A percentile compares a stretch with the other conserved stretches of the same genome.
These are phyloP conservation scores for Annona squamosa DNA, from an alignment of 164 flowering plant species.

Conservation along the genomic window DNA sequence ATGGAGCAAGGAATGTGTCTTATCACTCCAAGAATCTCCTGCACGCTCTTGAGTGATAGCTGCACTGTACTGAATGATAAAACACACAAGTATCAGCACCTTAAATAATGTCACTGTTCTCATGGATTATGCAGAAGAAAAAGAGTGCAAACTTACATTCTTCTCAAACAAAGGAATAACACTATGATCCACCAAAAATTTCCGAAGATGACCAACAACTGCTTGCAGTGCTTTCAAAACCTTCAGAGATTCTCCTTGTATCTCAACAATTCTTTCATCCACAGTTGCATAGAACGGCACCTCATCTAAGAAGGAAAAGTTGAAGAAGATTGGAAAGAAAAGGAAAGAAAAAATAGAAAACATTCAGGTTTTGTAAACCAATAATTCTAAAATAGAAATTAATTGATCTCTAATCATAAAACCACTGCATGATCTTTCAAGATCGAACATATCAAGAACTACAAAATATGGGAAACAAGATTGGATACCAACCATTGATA, in stretches of 20 bases:
- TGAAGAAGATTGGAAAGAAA: neutral
- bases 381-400: too few species aligned
- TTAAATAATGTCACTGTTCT: neutral
- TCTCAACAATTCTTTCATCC: slow-evolving; percentile 81
- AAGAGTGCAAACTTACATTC: slow-evolving; percentile 39
- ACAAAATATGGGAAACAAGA: too few species aligned
- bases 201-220: slow-evolving; percentile 75
- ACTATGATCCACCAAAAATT: slow-evolving; percentile 86
- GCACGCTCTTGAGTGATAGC: slow-evolving; percentile 48
- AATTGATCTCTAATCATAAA: too few species aligned
- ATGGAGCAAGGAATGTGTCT: slow-evolving; percentile 25
- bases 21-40: slow-evolving; percentile 46
- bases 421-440: too few species aligned
- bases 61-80: slow-evolving; percentile 40
- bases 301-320: slow-evolving; percentile 40
- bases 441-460: too few species aligned
- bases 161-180: slow-evolving; percentile 85
- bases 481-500: too few species aligned
- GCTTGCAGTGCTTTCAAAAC: slow-evolving; percentile 81
- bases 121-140: neutral
- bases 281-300: slow-evolving; percentile 54
- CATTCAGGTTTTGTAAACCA: neutral
- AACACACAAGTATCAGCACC: slow-evolving; percentile 5
- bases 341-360: neutral
- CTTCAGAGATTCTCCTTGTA: slow-evolving; percentile 77